These are phyloP conservation scores for Trichoderma pleuroti DNA, from an alignment of 2,329 filamentous ascomycete genomes.

Conservation along the genomic window DNA sequence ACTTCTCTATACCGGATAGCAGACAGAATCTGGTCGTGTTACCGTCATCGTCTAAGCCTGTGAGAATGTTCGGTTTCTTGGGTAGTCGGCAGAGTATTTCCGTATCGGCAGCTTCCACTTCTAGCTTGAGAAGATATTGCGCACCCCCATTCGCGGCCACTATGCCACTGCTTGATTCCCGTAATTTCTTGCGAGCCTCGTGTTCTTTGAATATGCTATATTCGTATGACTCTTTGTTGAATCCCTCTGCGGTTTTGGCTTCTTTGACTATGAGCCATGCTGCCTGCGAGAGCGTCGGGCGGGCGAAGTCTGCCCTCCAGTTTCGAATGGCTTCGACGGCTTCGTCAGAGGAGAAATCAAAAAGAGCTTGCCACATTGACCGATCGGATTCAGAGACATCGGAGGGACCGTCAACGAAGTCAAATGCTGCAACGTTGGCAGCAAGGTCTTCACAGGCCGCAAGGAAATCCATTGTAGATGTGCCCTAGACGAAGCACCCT, in stretches of 20 bases:
- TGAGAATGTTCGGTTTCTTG: neutral
- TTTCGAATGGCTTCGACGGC: neutral
- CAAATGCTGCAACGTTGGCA: neutral
- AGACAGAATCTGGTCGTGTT: neutral
- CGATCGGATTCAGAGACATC: neutral
- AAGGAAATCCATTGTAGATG: neutral
- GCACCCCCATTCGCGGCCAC: neutral
- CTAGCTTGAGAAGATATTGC: neutral
- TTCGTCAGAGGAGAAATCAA: neutral
- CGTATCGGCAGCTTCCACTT: neutral
- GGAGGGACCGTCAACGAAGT: neutral
- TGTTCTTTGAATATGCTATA: neutral
- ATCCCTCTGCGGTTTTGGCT: neutral
- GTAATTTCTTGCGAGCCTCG: neutral
- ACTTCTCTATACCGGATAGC: neutral
- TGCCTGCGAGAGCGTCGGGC: neutral
- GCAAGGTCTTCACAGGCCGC: neutral
- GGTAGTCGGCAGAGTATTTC: neutral
- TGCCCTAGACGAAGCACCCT: no score
- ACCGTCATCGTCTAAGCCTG: neutral
- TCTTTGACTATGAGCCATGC: neutral
- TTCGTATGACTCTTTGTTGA: neutral
- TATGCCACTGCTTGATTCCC: neutral
- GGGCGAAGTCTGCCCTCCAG: neutral
- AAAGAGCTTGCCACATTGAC: neutral